phyloP scores from a whole-genome alignment of 768 basidiomycete species.

The Auricularia cornea region DNA sequence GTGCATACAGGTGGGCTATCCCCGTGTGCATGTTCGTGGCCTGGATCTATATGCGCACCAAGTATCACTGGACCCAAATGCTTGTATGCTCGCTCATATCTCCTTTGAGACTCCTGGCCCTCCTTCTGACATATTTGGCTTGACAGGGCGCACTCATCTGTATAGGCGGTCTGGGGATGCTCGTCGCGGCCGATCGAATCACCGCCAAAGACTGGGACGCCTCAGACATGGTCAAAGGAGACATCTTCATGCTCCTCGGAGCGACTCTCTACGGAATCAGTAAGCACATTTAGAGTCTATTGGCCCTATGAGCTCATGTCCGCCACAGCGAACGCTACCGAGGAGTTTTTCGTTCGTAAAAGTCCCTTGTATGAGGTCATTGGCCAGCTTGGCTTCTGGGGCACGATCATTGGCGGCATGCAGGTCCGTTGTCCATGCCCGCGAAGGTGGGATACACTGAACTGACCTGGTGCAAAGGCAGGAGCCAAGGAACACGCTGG shows the following conservation, averaged over 20 bases:
- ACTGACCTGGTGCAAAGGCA: conserved; percentile 37
- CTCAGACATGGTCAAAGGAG: conserved; percentile 57
- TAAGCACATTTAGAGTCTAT: conserved; percentile 33
- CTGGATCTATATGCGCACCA: conserved; percentile 73
- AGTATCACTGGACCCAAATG: conserved; percentile 78
- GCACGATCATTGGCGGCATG: conserved; percentile 67
- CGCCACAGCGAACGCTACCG: conserved; percentile 68
- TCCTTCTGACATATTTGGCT: not conserved
- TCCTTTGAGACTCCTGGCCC: not conserved
- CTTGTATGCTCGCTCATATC: conserved; percentile 37
- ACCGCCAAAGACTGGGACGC: conserved; percentile 57
- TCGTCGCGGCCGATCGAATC: conserved; percentile 69
- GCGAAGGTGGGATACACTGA: not conserved
- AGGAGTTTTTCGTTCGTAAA: conserved; percentile 77
- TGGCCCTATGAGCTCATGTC: not conserved
- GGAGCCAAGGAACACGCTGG: conserved; percentile 60
- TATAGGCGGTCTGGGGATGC: conserved; percentile 65
- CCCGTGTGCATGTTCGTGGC: conserved; percentile 78
- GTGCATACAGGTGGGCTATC: conserved; percentile 55
- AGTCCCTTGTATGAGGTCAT: conserved; percentile 81
- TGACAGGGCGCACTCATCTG: conserved; percentile 69
- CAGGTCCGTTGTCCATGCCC: not conserved
- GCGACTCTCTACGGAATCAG: conserved; percentile 83
- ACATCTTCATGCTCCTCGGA: conserved; percentile 79
- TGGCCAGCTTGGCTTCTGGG: conserved; percentile 82